These are phyloP conservation scores for Apiospora phragmitis DNA, from an alignment of 2,329 filamentous ascomycete genomes.

Conservation along the genomic window DNA sequence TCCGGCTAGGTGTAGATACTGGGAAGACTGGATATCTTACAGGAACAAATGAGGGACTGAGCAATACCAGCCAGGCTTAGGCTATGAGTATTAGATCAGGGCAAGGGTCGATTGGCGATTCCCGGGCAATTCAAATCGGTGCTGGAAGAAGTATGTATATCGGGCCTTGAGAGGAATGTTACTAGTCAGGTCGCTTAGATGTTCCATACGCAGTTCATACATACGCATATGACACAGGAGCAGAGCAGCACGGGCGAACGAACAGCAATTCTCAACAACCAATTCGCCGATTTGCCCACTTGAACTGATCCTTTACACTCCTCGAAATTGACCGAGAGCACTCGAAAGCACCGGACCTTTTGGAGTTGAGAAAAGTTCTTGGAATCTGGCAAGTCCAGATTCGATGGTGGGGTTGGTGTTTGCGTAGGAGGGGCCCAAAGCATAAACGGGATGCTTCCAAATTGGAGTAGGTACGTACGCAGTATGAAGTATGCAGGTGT, in stretches of 20 bases:
- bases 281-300: neutral
- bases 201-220: neutral
- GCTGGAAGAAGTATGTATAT: neutral
- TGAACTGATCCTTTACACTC: neutral
- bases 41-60: neutral
- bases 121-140: neutral
- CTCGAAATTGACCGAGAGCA: neutral
- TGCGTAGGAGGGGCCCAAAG: conserved; percentile 5
- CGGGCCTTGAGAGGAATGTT: neutral
- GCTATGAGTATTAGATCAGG: neutral
- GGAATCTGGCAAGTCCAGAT: neutral
- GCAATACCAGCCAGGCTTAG: neutral
- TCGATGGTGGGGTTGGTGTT: conserved; percentile 1
- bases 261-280: neutral
- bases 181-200: neutral
- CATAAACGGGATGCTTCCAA: neutral
- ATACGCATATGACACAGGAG: neutral
- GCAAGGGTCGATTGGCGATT: neutral
- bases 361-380: neutral
- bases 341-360: neutral
- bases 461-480: too few relatives aligned
- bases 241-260: neutral
- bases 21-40: neutral
- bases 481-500: neutral
- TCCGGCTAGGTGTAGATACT: neutral